These are phyloP conservation scores for Blastomyces emzantsi DNA, from an alignment of 2,329 filamentous ascomycete genomes.

Conservation along the genomic window DNA sequence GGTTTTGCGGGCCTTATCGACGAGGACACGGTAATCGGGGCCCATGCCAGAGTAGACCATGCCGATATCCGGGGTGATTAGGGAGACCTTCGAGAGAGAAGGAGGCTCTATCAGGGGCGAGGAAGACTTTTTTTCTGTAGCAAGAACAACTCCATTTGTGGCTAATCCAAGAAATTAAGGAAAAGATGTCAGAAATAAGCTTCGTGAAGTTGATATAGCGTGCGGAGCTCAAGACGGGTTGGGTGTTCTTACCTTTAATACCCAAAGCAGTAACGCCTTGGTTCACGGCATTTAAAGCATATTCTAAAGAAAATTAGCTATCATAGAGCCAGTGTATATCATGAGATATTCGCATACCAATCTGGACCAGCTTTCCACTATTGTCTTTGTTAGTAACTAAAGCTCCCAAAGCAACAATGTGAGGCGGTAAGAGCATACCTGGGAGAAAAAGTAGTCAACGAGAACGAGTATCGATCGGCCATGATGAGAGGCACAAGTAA, in stretches of 20 bases:
- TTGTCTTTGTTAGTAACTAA: slow-evolving; percentile 37
- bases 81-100: slow-evolving; percentile 92
- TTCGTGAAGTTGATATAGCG: slow-evolving; percentile 9
- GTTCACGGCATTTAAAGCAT: slow-evolving; percentile 98
- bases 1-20: slow-evolving; percentile 96
- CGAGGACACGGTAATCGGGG: slow-evolving; percentile 92
- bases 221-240: background rate
- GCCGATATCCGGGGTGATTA: slow-evolving; percentile 97
- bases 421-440: slow-evolving; percentile 55
- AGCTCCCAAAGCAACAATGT: slow-evolving; percentile 12
- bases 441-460: slow-evolving; percentile 97
- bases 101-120: slow-evolving; percentile 92
- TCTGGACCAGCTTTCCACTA: slow-evolving; percentile 98
- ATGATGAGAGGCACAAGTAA: slow-evolving; percentile 45
- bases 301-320: slow-evolving; percentile 54
- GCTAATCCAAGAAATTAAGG: slow-evolving; percentile 45
- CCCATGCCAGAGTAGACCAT: slow-evolving; percentile 99
- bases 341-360: slow-evolving; percentile 54
- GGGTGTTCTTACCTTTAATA: slow-evolving; percentile 68
- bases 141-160: slow-evolving; percentile 97
- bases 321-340: background rate
- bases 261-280: slow-evolving; percentile 97
- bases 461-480: slow-evolving; percentile 99
- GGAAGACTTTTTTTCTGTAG: slow-evolving; percentile 98
- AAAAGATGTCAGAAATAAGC: slow-evolving; percentile 9